Evolutionary conservation across 2,329 filamentous ascomycete species (phyloP), one percentile per base, ranked within the genome.

Genomic region (Fusarium burgessii): DNA sequence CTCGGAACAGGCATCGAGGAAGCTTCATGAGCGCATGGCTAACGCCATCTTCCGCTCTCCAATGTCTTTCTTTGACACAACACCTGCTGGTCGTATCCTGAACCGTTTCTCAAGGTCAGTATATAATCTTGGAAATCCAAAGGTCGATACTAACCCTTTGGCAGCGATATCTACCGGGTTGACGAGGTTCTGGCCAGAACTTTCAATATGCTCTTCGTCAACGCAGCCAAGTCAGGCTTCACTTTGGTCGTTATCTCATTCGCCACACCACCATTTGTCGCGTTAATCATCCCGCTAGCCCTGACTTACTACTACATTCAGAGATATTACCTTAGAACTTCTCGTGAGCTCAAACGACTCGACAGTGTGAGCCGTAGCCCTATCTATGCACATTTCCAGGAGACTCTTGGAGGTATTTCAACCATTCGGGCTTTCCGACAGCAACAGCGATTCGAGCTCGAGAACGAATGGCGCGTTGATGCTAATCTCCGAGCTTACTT

Each of bases 11-110:
- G 96, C 96, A 54, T 98, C 95, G 23, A 90, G 96, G 69, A 99
- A 98, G 83, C 87, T 99, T 61, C 96, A 99, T 80, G 96, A 98
- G 83, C 89, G 93, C 71, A 98, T 99, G 96, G 95, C 95, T 45
- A 96, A 92, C 76, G 94, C 96, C 20, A 98, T 98, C 75, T 99
- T 99, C 87, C 89, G 96, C 73, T 97, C 94, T 40, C 97, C 96
- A 58, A 99, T 99, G 96, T 96, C 91, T 75, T 99, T 99, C 83
- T 99, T 99, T 76, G 97, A 99, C 80, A 97, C 95, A 1, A 99
- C 96, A 3, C 96, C 96, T 5, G 92, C 95, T 69, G 96, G 96
- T n/a, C 91, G 97, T 62, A 98, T 99, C 76, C 85, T 99, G 65
- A 99, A 99, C 80, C 89, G 96, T 58, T 99, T 99, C 81, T 98